Evolutionary conservation across 176 grass and related monocot genomes (phyloP), one percentile per base, ranked within the genome.

Genomic region (Tuctoria greenei): DNA sequence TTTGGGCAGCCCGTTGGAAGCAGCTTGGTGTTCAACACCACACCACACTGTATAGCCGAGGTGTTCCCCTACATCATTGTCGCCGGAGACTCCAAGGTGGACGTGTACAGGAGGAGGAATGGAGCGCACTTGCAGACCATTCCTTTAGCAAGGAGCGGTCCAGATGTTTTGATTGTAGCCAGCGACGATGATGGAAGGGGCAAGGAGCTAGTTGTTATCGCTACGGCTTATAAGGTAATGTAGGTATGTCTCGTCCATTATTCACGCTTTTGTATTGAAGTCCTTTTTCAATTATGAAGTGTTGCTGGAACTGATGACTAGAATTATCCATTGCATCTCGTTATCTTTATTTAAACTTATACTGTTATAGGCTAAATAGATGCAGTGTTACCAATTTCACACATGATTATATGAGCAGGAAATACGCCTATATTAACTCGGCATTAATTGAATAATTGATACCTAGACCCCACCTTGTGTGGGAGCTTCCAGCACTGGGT

Each of bases 161-260:
- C 85, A 9, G 72, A 82, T 40, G 28, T 61, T 61, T 57, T 93
- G 23, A 89, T 89, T 74, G 54, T 98, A 49, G 86, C 79, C 6
- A 89, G 71, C 13, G 89, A 92, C 26, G 91, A 84, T 62, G 74
- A 82, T 56, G 83, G 83, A 39, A 85, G 15, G 34, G 66, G 80
- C 31, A 76, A 64, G 0, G 83, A 86, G 0, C 55, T 94, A 24
- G 45, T 90, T 80, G 88, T 79, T 44, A 46, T 98, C 2, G 86
- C 95, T 67, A 94, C 91, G 38, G 79, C 91, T 93, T 87, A 93
- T 90, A 93, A 98, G 91, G 91, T 87, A 89, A 93, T 40, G 95
- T 97, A 97, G 88, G 91, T 93, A 97, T 8, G 86, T 98, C 61
- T 67, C 61, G 4, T 50, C 80, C 7, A 67, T 79, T 52, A 44